These are phyloP conservation scores for Aspergillus udagawae DNA, from an alignment of 2,329 filamentous ascomycete genomes.

Conservation along the genomic window DNA sequence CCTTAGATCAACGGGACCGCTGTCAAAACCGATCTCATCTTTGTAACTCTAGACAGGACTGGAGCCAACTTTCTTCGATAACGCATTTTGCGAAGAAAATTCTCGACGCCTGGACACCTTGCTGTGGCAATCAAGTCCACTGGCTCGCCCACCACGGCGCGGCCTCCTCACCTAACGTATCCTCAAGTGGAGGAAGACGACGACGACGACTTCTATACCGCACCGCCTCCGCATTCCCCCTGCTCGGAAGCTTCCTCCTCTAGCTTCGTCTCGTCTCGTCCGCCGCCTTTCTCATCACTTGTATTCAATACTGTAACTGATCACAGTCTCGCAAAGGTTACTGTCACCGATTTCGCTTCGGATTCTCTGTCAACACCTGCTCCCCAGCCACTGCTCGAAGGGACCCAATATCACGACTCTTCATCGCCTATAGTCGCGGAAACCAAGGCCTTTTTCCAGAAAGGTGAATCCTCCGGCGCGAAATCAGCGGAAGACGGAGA, in stretches of 20 bases:
- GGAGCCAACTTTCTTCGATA: neutral
- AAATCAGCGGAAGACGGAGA: slow-evolving; percentile 77
- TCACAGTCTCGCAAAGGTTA: slow-evolving; percentile 35
- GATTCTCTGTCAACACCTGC: slow-evolving; percentile 48
- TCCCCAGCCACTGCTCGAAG: slow-evolving; percentile 49
- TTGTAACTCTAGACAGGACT: neutral
- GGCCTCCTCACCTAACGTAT: slow-evolving; percentile 34
- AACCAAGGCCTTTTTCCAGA: slow-evolving; percentile 79
- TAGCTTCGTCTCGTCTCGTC: slow-evolving; percentile 50
- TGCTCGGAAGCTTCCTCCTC: slow-evolving; percentile 42
- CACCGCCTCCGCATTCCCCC: slow-evolving; percentile 37
- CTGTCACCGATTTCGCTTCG: slow-evolving; percentile 47
- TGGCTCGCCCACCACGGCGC: slow-evolving; percentile 44
- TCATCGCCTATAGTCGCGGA: slow-evolving; percentile 59
- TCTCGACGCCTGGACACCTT: slow-evolving; percentile 23
- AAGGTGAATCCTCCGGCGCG: slow-evolving; percentile 63
- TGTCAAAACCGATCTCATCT: slow-evolving; percentile 1
- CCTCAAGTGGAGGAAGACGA: slow-evolving; percentile 39
- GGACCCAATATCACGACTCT: slow-evolving; percentile 42
- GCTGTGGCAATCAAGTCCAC: slow-evolving; percentile 26
- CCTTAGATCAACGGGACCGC: slow-evolving; percentile 10
- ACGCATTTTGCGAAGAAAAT: neutral
- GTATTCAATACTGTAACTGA: slow-evolving; percentile 50
- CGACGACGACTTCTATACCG: slow-evolving; percentile 35
- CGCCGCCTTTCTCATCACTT: slow-evolving; percentile 62